Conservation (phyloP, 371 early-diverging fungal genomes). For the Rhizomucor miehei region DNA sequence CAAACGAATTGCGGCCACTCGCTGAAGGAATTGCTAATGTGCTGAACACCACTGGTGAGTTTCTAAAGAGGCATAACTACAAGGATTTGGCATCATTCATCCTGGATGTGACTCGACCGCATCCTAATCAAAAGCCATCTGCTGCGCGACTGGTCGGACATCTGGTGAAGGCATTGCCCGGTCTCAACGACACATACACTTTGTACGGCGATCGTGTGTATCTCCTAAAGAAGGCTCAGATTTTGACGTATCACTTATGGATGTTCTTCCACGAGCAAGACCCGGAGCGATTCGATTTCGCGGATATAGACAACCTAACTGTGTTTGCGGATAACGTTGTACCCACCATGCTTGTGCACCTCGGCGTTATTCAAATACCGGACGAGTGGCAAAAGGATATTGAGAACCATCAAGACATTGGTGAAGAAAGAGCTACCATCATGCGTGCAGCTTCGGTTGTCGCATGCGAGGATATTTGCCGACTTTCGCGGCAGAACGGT, state of each 20-base stretch:
- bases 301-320: conserved; percentile 60
- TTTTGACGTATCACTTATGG: conserved; percentile 58
- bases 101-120: conserved; percentile 56
- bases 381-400: conserved; percentile 51
- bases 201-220: conserved; percentile 53
- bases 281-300: conserved; percentile 58
- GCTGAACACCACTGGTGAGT: conserved; percentile 69
- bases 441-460: conserved; percentile 71
- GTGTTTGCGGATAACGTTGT: conserved; percentile 76
- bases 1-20: conserved; percentile 60
- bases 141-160: conserved; percentile 55
- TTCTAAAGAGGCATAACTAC: conserved; percentile 54
- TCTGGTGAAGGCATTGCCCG: conserved; percentile 62
- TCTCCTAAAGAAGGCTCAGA: conserved; percentile 66
- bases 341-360: conserved; percentile 61
- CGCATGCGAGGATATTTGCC: conserved; percentile 63
- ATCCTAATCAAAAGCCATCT: conserved; percentile 21
- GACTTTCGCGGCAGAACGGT: conserved; percentile 13
- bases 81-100: conserved; percentile 68
- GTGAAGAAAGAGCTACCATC: conserved; percentile 46
- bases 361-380: conserved; percentile 55
- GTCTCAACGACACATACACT: conserved; percentile 59
- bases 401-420: conserved; percentile 43
- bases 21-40: conserved; percentile 61
- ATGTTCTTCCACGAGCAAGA: conserved; percentile 41